Evolutionary conservation across 768 basidiomycete genomes (phyloP), one percentile per base, ranked within the genome.

Genomic region (Coprinopsis sp.): DNA sequence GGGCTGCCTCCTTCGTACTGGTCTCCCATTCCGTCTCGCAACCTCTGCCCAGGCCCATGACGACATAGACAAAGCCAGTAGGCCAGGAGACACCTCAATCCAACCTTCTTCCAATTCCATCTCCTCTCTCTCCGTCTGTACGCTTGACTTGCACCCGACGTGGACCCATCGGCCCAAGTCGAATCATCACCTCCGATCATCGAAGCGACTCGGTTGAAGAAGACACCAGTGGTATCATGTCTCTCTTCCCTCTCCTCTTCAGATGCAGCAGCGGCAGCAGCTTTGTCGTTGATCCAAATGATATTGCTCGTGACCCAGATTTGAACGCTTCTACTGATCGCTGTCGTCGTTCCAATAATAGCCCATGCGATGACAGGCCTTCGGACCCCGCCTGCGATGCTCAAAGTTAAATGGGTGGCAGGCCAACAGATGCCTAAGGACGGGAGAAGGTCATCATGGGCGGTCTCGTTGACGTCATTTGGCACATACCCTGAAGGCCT

Each of bases 291-390:
- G 23, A 63, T 61, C 73, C 70, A 72, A 67, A 72, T 74, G 41
- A 98, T 77, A 62, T 98, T 98, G 59, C 84, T 87, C 31, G 93
- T 95, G 21, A 96, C 93, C 92, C 93, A 98, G 50, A 96, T 84
- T 67, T 96, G 91, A 45, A 97, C 77, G 54, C 83, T 79, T 44
- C 88, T 77, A 54, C 84, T 85, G 45, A 84, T 71, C 58, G 84
- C 89, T 0, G 95, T 96, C 37, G 89, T 91, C 11, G 85, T 92
- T 0, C 85, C 93, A 38, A 97, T 87, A 10, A 85, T 77, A 3
- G 91, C 85, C 95, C 95, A 98, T 41, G 81, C 85, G 4, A 87
- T 68, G n/a, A 90, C 82, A 0, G 92, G 91, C 7, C 92, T 78
- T 27, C 69, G 71, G 14, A 76, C 74, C 44, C 81, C 72, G 24